Percentiles rank a stretch among this genome's conserved stretches.
Evolutionary conservation across 441 rosid species (phyloP).

Genomic region (Metrosideros polymorpha): DNA sequence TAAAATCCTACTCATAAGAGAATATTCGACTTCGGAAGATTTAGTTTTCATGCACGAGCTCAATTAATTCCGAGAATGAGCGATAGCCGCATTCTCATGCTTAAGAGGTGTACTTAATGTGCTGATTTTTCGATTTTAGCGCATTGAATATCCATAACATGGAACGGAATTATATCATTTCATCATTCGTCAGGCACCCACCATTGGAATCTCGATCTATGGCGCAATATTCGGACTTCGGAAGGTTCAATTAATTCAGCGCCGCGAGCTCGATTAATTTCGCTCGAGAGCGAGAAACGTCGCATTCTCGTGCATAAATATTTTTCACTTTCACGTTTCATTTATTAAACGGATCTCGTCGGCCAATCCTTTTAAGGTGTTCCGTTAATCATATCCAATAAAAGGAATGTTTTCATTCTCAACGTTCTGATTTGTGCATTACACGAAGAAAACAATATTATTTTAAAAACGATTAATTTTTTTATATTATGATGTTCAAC

Average conservation of each 20-base stretch:
- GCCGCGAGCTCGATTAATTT: too few relatives aligned
- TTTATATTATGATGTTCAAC: accelerated
- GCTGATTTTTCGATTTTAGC: too few relatives aligned
- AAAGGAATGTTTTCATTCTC: not conserved
- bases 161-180: too few relatives aligned
- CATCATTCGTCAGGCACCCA: too few relatives aligned
- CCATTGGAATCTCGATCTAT: too few relatives aligned
- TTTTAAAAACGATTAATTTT: accelerated
- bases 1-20: not conserved
- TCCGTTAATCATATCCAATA: accelerated
- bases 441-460: not conserved
- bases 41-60: too few relatives aligned
- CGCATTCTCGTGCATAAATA: not conserved
- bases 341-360: too few relatives aligned
- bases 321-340: not conserved
- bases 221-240: too few relatives aligned
- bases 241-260: too few relatives aligned
- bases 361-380: accelerated
- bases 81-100: too few relatives aligned
- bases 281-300: not conserved
- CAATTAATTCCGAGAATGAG: not conserved
- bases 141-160: too few relatives aligned
- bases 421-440: accelerated
- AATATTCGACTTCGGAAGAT: not conserved
- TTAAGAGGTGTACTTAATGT: too few relatives aligned